Conservation (phyloP, 148 eudicot genomes). For the Chenopodium quinoa region DNA sequence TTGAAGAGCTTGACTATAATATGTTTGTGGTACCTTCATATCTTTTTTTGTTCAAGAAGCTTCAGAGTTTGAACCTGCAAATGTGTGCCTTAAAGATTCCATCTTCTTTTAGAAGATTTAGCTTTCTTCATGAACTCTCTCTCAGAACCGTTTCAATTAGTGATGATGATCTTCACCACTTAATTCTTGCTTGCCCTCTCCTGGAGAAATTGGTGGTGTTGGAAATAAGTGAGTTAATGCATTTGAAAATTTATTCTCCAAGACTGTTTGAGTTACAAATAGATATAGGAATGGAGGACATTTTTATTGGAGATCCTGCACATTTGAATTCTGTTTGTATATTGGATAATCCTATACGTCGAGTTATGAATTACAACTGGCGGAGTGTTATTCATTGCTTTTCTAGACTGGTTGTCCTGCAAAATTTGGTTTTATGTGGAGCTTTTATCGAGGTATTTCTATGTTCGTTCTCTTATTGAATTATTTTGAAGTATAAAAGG, state of each 20-base stretch:
- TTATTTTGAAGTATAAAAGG: neutral
- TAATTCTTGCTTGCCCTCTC: constrained; percentile 5
- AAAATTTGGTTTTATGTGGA: neutral
- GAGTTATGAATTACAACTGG: neutral
- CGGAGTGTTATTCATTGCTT: constrained; percentile 7
- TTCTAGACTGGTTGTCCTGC: neutral
- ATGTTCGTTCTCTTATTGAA: neutral
- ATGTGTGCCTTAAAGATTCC: constrained; percentile 5
- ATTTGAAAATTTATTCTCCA: constrained; percentile 9
- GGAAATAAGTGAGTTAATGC: neutral
- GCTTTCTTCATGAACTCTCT: neutral
- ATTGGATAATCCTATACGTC: neutral
- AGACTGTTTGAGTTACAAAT: neutral
- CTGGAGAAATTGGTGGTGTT: neutral
- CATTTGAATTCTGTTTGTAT: neutral
- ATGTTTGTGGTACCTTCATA: neutral
- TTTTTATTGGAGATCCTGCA: neutral
- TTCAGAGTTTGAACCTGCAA: neutral
- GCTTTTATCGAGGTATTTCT: constrained; percentile 6
- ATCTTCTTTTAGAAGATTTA: neutral
- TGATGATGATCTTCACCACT: constrained; percentile 13
- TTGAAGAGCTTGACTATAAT: neutral
- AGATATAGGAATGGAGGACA: neutral
- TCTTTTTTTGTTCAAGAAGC: neutral
- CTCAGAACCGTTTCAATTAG: neutral